These are phyloP conservation scores for Agroathelia rolfsii DNA, from an alignment of 1,284 basidiomycete species.

Conservation along the genomic window DNA sequence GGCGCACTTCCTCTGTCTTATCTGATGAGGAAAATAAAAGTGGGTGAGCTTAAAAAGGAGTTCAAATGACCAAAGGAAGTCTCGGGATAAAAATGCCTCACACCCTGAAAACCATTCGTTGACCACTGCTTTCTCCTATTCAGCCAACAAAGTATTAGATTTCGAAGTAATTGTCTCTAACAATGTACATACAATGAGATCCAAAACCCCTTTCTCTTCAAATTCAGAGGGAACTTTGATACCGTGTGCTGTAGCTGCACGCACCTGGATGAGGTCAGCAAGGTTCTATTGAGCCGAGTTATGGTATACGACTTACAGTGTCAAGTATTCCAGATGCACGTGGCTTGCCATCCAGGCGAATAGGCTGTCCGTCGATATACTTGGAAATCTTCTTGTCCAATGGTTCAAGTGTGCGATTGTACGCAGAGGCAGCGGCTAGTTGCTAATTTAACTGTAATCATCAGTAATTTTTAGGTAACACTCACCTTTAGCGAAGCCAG, in stretches of 20 bases:
- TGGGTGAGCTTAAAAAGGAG: too few species aligned
- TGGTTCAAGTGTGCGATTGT: constrained; percentile 54
- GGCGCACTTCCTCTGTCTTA: constrained; percentile 64
- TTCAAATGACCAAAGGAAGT: too few species aligned
- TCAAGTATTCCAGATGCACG: constrained; percentile 74
- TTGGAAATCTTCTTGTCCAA: constrained; percentile 60
- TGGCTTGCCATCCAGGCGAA: constrained; percentile 70
- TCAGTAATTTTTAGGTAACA: constrained; percentile 5
- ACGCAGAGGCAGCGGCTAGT: constrained; percentile 55
- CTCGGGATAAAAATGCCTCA: constrained; percentile 23
- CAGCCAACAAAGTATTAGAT: too few species aligned
- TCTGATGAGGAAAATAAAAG: constrained; percentile 33
- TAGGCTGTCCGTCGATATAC: constrained; percentile 58
- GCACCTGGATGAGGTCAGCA: constrained; percentile 31
- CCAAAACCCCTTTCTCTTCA: constrained; percentile 46
- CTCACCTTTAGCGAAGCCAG: constrained; percentile 58
- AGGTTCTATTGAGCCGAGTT: neutral
- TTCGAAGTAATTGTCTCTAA: too few species aligned
- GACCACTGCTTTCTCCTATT: constrained; percentile 63
- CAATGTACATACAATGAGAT: constrained; percentile 41
- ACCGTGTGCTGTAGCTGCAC: constrained; percentile 61
- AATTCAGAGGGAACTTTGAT: constrained; percentile 63
- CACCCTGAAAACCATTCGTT: constrained; percentile 70
- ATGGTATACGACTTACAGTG: constrained; percentile 40
- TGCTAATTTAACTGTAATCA: constrained; percentile 4